phyloP scores from a whole-genome alignment of 2,329 filamentous ascomycete genomes.

The Beauveria medogensis region DNA sequence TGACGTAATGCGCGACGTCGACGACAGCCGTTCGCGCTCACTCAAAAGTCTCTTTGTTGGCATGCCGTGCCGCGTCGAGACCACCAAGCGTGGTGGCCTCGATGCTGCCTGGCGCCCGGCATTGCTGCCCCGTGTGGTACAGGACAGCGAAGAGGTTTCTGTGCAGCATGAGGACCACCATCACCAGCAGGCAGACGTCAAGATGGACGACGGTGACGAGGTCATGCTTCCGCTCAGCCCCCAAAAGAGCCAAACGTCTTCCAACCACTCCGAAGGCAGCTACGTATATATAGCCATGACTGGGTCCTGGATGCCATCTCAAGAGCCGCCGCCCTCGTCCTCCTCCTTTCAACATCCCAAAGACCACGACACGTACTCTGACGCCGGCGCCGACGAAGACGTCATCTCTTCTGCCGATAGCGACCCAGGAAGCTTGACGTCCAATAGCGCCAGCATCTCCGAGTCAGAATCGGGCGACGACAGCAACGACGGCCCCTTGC shows the following conservation, averaged over 20 bases:
- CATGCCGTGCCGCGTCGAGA: not conserved
- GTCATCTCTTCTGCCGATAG: not conserved
- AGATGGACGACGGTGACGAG: not conserved
- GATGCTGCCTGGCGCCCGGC: not conserved
- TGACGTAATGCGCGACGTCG: not conserved
- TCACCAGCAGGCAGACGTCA: not conserved
- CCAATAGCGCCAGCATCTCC: not conserved
- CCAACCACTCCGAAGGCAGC: constrained; percentile 1
- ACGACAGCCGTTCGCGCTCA: not conserved
- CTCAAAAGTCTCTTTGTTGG: not conserved
- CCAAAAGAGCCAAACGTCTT: not conserved
- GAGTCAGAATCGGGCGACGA: not conserved
- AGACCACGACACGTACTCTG: not conserved
- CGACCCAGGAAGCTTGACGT: not conserved
- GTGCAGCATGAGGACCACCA: not conserved
- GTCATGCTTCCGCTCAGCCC: not conserved
- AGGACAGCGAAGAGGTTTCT: not conserved
- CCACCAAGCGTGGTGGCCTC: not conserved
- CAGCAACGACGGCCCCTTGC: not conserved
- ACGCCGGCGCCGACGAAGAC: not conserved
- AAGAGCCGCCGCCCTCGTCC: not conserved
- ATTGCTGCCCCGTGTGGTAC: not conserved
- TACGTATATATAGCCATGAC: not conserved
- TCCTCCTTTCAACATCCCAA: not conserved
- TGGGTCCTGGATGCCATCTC: not conserved